Conservation (phyloP, 179 eudicot genomes). For the Monotropa hypopitys region DNA sequence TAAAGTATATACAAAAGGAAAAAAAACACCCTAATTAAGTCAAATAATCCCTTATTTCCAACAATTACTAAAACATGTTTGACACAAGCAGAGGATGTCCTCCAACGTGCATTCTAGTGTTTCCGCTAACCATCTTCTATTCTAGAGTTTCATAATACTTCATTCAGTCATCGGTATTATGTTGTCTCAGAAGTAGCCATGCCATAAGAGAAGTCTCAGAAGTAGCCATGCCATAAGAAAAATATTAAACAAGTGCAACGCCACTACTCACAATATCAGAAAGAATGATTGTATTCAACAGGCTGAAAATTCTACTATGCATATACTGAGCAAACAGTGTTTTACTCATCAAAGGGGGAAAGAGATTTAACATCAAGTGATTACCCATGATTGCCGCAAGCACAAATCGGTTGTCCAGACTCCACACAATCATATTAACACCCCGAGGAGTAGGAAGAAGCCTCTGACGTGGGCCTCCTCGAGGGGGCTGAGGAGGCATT, state of each 20-base stretch:
- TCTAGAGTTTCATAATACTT: not conserved
- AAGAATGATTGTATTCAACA: not conserved
- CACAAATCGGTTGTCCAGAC: conserved; percentile 95
- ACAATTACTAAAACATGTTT: too few species aligned
- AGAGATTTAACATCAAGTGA: not conserved
- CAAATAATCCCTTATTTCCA: too few species aligned
- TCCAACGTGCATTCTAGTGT: not conserved
- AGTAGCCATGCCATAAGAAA: not conserved
- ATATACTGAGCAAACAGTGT: not conserved
- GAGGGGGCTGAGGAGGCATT: conserved; percentile 75
- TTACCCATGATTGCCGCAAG: conserved; percentile 99
- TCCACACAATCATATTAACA: conserved; percentile 98
- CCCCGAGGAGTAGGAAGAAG: conserved; percentile 91
- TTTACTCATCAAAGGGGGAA: not conserved
- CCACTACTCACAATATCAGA: not conserved
- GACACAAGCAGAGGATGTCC: not conserved
- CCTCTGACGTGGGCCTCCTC: conserved; percentile 98
- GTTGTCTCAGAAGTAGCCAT: not conserved
- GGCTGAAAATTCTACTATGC: not conserved
- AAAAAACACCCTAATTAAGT: too few species aligned
- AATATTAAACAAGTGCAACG: not conserved
- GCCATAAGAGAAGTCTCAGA: not conserved
- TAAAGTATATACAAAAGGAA: too few species aligned
- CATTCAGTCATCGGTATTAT: not conserved
- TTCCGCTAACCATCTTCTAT: not conserved